Base-by-base conservation (phyloP, 2,329 filamentous ascomycete genomes). In the Sporothrix pallida region DNA sequence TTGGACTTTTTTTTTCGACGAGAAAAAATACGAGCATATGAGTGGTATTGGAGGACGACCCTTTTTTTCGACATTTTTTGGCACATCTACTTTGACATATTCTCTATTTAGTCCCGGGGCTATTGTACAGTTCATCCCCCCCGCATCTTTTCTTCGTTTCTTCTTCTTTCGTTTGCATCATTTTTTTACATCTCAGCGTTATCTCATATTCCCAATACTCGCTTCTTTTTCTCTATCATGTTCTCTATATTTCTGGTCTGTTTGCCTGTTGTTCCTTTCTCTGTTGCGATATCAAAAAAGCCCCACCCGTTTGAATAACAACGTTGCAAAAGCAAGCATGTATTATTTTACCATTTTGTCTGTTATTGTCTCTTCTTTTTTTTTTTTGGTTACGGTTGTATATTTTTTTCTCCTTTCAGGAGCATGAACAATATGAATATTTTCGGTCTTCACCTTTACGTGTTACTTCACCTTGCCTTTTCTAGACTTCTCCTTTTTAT, bases 181-280 rank as follows among this genome's bases (percentile, higher is more conserved):
- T 17, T 23, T 65, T 23, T 20, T n/a, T 9, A 8, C 9, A n/a
- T 17, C 20, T 26, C 20, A 65, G 62, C 62, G 62, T 65, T 65
- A 26, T 65, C 62, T 65, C 62, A 48, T 65, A 65, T 65, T 65
- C 62, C 62, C 62, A 65, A 65, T 48, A 48, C 12, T 48, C 62
- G 42, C 62, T 48, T 65, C 12, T 42, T 46, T 48, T 65, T 23
- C 7, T 12, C 20, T 46, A 8, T 48, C n/a, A 12, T 17, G 1
- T 7, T 20, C 15, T 17, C 37, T 17, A 23, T 63, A 26, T 46
- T 31, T 60, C 3, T 17, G 12, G 31, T 37, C 31, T 37, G 31
- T 37, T 37, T 37, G 31, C 23, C 23, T 26, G 23, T 26, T 26
- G 23, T 26, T 26, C 23, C 23, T 17, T 60, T 23, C 23, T 17